Percentiles rank a stretch among this genome's conserved stretches.
Conservation (phyloP, 345 rosid genomes). For the Odontarrhena argentea region DNA sequence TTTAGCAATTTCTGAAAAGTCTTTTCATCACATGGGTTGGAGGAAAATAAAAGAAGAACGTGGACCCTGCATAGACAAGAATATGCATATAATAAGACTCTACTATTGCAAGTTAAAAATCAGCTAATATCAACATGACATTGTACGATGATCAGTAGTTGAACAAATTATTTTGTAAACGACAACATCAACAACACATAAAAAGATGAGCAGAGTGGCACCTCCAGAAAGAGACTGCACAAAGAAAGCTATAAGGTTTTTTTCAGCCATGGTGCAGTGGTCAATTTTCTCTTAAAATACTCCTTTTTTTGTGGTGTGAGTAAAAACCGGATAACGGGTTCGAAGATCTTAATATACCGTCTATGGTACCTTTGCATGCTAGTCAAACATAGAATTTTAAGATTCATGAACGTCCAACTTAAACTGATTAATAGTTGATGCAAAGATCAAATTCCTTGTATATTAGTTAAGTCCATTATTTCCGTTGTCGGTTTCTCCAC, state of each 20-base stretch:
- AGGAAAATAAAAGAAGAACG: conserved; percentile 20
- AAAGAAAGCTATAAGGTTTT: not conserved
- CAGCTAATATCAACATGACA: conserved; percentile 14
- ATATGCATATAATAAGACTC: conserved; percentile 8
- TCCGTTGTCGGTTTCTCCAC: too few relatives aligned
- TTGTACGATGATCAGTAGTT: conserved; percentile 32
- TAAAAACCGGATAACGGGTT: too few relatives aligned
- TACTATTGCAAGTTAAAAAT: conserved; percentile 4
- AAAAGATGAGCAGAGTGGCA: not conserved
- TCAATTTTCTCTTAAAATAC: not conserved
- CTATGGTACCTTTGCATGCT: too few relatives aligned
- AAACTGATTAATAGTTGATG: too few relatives aligned
- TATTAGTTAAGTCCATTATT: too few relatives aligned
- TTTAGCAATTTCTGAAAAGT: conserved; percentile 10
- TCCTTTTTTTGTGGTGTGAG: too few relatives aligned
- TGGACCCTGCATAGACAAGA: conserved; percentile 33
- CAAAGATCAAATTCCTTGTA: too few relatives aligned
- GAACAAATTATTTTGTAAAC: conserved; percentile 14
- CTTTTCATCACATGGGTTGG: conserved; percentile 37
- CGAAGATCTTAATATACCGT: too few relatives aligned
- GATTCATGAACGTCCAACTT: too few relatives aligned
- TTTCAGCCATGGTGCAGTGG: not conserved
- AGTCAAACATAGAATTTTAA: too few relatives aligned
- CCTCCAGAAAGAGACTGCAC: conserved; percentile 27
- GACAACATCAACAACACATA: conserved; percentile 11